These are phyloP conservation scores for Botrytis cinerea DNA, from an alignment of 2,329 filamentous ascomycete species.

Conservation along the genomic window DNA sequence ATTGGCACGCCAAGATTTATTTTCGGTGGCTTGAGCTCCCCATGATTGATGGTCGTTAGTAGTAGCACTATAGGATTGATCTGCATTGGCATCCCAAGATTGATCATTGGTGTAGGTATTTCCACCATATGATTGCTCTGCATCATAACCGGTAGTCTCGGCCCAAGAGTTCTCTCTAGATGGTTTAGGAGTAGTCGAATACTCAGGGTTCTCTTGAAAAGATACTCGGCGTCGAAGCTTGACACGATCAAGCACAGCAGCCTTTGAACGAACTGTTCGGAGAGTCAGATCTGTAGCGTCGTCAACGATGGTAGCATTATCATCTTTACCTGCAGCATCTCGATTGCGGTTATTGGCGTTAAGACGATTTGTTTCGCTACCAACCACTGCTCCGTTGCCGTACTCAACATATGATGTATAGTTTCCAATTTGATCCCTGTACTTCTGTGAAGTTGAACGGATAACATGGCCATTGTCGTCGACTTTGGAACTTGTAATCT, in stretches of 20 bases:
- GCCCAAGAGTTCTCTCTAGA: neutral
- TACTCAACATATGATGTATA: neutral
- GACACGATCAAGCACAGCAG: neutral
- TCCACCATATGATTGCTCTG: neutral
- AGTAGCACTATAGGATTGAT: neutral
- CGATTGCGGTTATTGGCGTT: neutral
- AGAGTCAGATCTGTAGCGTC: slow-evolving; percentile 17
- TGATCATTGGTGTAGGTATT: neutral
- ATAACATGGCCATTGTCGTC: neutral
- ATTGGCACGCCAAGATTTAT: neutral
- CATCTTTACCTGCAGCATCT: neutral
- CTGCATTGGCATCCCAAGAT: slow-evolving; percentile 11
- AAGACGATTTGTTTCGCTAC: neutral
- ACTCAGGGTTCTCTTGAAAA: neutral
- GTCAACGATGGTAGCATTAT: neutral
- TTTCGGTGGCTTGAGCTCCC: neutral
- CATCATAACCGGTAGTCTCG: neutral
- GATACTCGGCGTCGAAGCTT: neutral
- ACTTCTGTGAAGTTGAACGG: neutral
- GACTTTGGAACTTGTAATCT: neutral
- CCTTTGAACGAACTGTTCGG: slow-evolving; percentile 6
- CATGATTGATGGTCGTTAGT: neutral
- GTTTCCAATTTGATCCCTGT: slow-evolving; percentile 1
- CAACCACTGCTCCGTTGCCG: neutral
- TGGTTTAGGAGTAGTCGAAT: slow-evolving; percentile 3